These are phyloP conservation scores for Suillus sp. DNA, from an alignment of 768 basidiomycete species.

Conservation along the genomic window DNA sequence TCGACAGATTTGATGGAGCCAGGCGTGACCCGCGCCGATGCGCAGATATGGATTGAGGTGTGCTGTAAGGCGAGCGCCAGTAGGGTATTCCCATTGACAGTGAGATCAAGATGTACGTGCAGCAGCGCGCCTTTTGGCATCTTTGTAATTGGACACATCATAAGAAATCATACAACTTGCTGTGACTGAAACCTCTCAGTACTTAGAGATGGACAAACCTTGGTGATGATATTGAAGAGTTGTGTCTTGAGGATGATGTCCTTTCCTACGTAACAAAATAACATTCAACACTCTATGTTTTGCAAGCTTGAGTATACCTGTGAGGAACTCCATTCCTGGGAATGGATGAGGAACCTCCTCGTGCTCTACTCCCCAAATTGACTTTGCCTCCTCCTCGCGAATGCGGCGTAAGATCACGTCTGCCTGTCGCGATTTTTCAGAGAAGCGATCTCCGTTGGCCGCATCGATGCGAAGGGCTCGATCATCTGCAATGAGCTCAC, in stretches of 20 bases:
- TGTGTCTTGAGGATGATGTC: slow-evolving; percentile 59
- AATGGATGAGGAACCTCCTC: slow-evolving; percentile 61
- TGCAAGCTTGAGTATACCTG: slow-evolving; percentile 42
- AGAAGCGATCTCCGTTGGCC: not conserved
- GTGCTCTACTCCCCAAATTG: slow-evolving; percentile 61
- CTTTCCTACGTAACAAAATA: slow-evolving; percentile 41
- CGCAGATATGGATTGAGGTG: slow-evolving; percentile 61
- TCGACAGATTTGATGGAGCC: slow-evolving; percentile 43
- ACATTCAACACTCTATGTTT: slow-evolving; percentile 1
- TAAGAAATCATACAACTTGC: slow-evolving; percentile 1
- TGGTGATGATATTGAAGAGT: slow-evolving; percentile 61
- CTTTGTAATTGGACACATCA: slow-evolving; percentile 31
- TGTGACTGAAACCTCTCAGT: not conserved
- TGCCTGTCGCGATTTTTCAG: slow-evolving; percentile 41
- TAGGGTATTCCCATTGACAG: slow-evolving; percentile 55
- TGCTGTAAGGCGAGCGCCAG: slow-evolving; percentile 57
- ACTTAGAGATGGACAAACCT: slow-evolving; percentile 38
- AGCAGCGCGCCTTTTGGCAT: slow-evolving; percentile 83
- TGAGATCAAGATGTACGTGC: slow-evolving; percentile 77
- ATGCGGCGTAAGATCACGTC: slow-evolving; percentile 59
- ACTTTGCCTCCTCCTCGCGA: slow-evolving; percentile 52
- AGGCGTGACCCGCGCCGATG: slow-evolving; percentile 40
- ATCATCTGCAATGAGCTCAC: slow-evolving; percentile 41
- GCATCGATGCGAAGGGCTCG: slow-evolving; percentile 53
- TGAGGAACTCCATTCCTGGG: slow-evolving; percentile 80